phyloP scores from a whole-genome alignment of 1,284 basidiomycete species.

The Kalmanozyma brasiliensis region DNA sequence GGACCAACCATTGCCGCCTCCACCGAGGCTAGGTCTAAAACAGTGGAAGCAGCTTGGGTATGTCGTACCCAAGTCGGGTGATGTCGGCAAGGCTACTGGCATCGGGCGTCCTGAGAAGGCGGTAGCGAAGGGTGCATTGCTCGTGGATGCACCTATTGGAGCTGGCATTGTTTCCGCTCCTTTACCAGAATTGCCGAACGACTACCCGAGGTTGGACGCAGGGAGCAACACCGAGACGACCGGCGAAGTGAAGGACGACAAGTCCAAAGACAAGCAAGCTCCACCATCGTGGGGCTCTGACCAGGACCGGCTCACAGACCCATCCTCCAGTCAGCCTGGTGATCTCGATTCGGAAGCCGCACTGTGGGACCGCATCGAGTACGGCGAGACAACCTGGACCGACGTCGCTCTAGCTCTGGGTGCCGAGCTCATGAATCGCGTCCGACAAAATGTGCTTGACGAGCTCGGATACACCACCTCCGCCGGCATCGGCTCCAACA shows the following conservation, averaged over 20 bases:
- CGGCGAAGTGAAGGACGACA: conserved; percentile 17
- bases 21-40: conserved; percentile 73
- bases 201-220: background rate
- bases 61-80: conserved; percentile 76
- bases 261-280: conserved; percentile 45
- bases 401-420: conserved; percentile 90
- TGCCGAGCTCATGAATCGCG: conserved; percentile 85
- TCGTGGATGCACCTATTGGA: conserved; percentile 46
- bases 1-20: conserved; percentile 83
- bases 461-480: conserved; percentile 92
- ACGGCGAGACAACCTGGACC: conserved; percentile 77
- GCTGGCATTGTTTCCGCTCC: conserved; percentile 33
- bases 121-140: conserved; percentile 36
- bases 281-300: conserved; percentile 29
- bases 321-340: conserved; percentile 35
- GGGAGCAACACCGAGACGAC: conserved; percentile 2
- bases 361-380: conserved; percentile 42
- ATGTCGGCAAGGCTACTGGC: conserved; percentile 58
- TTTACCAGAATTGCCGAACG: conserved; percentile 9
- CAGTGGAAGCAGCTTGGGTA: conserved; percentile 78
- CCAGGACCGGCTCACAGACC: conserved; percentile 37
- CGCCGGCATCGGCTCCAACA: conserved; percentile 94
- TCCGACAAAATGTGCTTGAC: conserved; percentile 76
- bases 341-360: conserved; percentile 44
- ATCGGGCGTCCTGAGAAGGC: conserved; percentile 54